A percentile compares a stretch with the other conserved stretches of the same genome.
These are phyloP conservation scores for Agrocybe pediades DNA, from an alignment of 768 basidiomycete genomes.

Conservation along the genomic window DNA sequence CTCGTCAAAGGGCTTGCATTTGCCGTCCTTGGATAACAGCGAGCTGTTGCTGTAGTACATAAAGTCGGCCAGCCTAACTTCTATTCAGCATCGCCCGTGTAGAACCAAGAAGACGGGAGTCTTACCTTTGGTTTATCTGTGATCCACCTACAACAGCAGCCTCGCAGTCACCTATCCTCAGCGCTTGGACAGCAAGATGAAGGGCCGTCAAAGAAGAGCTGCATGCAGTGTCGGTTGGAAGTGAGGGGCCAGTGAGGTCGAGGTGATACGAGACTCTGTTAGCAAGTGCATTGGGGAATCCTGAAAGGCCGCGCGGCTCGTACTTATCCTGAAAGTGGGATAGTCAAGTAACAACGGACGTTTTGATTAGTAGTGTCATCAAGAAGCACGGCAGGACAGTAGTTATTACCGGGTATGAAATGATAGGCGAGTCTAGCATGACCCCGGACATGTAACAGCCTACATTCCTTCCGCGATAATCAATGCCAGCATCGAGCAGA, in stretches of 20 bases:
- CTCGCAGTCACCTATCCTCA: not conserved
- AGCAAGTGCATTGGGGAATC: constrained; percentile 8
- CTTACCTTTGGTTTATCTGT: no score
- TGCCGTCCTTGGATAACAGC: constrained; percentile 38
- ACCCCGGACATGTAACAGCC: constrained; percentile 31
- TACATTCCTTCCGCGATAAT: constrained; percentile 38
- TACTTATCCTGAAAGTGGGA: no score
- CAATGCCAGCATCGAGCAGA: constrained; percentile 44
- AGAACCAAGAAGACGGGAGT: no score
- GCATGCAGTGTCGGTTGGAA: constrained; percentile 2
- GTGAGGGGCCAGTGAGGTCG: constrained; percentile 1
- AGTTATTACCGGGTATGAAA: constrained; percentile 17
- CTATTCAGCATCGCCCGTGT: no score
- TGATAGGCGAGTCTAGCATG: constrained; percentile 24
- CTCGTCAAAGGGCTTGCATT: constrained; percentile 42
- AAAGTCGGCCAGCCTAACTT: no score
- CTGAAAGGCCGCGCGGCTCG: not conserved
- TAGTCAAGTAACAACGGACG: no score
- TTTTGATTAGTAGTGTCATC: no score
- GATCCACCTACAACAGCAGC: not conserved
- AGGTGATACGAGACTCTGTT: constrained; percentile 7
- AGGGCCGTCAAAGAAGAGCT: not conserved
- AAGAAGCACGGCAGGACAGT: not conserved
- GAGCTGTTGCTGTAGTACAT: constrained; percentile 17
- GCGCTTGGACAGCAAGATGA: not conserved